Conservation (phyloP, 768 basidiomycete genomes). For the Dentipellis sp. region DNA sequence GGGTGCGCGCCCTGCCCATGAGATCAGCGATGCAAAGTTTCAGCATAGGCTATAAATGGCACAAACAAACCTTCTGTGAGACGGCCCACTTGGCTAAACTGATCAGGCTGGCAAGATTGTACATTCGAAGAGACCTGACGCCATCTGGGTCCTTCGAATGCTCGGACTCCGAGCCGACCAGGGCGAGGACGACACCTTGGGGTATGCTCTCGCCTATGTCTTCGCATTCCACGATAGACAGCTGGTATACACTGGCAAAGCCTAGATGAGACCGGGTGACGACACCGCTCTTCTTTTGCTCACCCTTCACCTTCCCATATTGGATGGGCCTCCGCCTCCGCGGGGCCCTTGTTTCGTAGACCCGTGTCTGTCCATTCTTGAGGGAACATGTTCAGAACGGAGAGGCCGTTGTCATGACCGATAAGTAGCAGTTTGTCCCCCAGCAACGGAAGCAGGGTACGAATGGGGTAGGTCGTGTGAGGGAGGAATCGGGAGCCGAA, state of each 20-base stretch:
- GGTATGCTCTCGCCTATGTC: slow-evolving; percentile 46
- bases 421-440: slow-evolving; percentile 61
- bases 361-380: slow-evolving; percentile 48
- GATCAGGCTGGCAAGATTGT: slow-evolving; percentile 66
- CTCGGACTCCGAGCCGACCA: slow-evolving; percentile 58
- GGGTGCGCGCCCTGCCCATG: slow-evolving; percentile 44
- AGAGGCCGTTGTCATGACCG: slow-evolving; percentile 73
- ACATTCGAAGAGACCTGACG: slow-evolving; percentile 63
- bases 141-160: slow-evolving; percentile 48
- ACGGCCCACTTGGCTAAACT: slow-evolving; percentile 71
- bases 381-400: slow-evolving; percentile 78
- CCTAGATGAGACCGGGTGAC: not conserved
- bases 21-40: not conserved
- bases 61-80: slow-evolving; percentile 45
- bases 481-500: slow-evolving; percentile 85
- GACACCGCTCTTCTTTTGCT: slow-evolving; percentile 14
- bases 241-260: slow-evolving; percentile 56
- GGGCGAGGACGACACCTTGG: slow-evolving; percentile 68
- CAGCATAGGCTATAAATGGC: not conserved
- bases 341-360: slow-evolving; percentile 43
- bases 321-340: slow-evolving; percentile 55
- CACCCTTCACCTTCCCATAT: slow-evolving; percentile 79
- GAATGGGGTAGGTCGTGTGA: slow-evolving; percentile 66
- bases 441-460: slow-evolving; percentile 63
- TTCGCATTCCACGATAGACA: slow-evolving; percentile 61